Evolutionary conservation across 768 basidiomycete genomes (phyloP).

Genomic region (Jaapia argillacea): DNA sequence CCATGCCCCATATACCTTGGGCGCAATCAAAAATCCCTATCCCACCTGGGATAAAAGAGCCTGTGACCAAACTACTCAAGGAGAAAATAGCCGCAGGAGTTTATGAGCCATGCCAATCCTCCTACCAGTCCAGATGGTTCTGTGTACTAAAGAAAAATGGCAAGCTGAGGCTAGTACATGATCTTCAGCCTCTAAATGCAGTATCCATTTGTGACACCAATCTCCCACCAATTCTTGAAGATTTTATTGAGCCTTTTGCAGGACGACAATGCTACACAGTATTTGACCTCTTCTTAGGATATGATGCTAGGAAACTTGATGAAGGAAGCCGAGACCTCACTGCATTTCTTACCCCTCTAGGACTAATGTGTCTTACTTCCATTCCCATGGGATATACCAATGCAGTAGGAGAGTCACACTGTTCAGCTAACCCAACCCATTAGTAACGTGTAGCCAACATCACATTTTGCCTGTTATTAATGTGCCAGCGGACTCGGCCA

Average conservation of each 20-base stretch:
- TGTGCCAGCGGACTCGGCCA: too few species aligned
- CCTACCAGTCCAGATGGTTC: slow-evolving; percentile 29
- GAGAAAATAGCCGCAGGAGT: slow-evolving; percentile 24
- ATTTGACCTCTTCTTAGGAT: slow-evolving; percentile 8
- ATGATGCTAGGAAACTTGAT: slow-evolving; percentile 8
- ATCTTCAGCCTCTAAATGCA: slow-evolving; percentile 26
- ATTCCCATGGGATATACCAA: slow-evolving; percentile 14
- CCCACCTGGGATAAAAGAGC: slow-evolving; percentile 20
- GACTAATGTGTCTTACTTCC: slow-evolving; percentile 4
- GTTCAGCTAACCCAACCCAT: too few species aligned
- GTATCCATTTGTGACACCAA: slow-evolving; percentile 28
- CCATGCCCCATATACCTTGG: slow-evolving; percentile 27
- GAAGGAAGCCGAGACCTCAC: slow-evolving; percentile 7
- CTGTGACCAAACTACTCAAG: slow-evolving; percentile 21
- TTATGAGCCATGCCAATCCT: slow-evolving; percentile 25
- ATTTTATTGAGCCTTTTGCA: slow-evolving; percentile 17
- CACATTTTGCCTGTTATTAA: too few species aligned
- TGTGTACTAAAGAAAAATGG: slow-evolving; percentile 26
- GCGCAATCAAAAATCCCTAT: slow-evolving; percentile 23
- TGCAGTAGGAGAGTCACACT: too few species aligned
- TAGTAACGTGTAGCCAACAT: too few species aligned
- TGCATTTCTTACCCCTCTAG: slow-evolving; percentile 11
- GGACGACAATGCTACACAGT: slow-evolving; percentile 8
- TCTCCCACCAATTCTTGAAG: slow-evolving; percentile 21
- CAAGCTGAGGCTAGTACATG: slow-evolving; percentile 23